Evolutionary conservation across 2,329 filamentous ascomycete species (phyloP).

Genomic region (Pestalotiopsis sp.): DNA sequence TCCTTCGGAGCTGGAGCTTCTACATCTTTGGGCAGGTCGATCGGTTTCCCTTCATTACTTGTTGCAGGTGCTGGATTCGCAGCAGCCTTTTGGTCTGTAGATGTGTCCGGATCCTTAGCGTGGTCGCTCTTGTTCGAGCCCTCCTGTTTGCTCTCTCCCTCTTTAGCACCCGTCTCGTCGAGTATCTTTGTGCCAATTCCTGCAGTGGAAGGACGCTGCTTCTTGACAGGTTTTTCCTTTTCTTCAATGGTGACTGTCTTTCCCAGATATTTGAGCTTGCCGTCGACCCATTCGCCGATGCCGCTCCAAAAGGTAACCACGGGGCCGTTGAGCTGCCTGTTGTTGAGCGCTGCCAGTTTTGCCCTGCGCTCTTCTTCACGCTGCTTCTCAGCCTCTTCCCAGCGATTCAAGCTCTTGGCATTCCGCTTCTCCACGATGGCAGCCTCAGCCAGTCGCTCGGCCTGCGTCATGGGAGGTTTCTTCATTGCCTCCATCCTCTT

Average conservation of each 20-base stretch:
- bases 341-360: conserved; percentile 84
- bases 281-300: conserved; percentile 78
- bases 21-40: neutral
- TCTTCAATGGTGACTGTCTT: conserved; percentile 65
- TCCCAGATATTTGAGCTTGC: conserved; percentile 72
- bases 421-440: conserved; percentile 83
- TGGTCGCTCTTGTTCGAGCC: neutral
- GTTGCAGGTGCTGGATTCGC: neutral
- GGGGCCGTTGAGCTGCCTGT: conserved; percentile 82
- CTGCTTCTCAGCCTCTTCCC: conserved; percentile 91
- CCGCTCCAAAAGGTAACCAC: conserved; percentile 94
- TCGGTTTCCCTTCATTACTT: neutral
- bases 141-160: conserved; percentile 29
- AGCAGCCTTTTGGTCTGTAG: neutral
- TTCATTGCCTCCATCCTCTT: conserved; percentile 74
- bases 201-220: conserved; percentile 40
- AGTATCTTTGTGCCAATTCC: conserved; percentile 18
- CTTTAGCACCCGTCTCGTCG: conserved; percentile 17
- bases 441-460: conserved; percentile 80
- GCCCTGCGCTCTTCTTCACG: conserved; percentile 81
- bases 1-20: neutral
- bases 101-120: neutral
- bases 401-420: conserved; percentile 85
- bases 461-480: conserved; percentile 83
- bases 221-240: conserved; percentile 56